Evolutionary conservation across 345 rosid genomes (phyloP).

Genomic region (Syzygium grande): DNA sequence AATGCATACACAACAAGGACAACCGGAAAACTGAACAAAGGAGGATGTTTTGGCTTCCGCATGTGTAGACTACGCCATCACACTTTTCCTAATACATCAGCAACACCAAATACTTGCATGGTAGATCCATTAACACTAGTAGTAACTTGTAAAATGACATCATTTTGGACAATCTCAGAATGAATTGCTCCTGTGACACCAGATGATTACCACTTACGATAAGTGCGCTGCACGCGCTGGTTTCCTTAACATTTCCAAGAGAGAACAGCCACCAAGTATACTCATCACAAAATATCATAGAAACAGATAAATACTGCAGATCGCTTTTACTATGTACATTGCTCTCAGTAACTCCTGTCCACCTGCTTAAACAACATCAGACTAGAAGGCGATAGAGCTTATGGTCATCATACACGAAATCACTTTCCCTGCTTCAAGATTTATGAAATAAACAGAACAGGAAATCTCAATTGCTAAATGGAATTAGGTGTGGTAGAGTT

Average conservation of each 20-base stretch:
- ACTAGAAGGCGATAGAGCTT: neutral
- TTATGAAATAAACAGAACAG: neutral
- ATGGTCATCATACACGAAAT: neutral
- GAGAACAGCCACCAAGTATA: neutral
- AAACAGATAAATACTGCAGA: neutral
- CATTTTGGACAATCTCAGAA: neutral
- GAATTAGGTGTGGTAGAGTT: neutral
- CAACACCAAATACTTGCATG: neutral
- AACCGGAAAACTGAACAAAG: neutral
- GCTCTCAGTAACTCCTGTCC: neutral
- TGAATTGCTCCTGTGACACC: neutral
- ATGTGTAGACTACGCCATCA: neutral
- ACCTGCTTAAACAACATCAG: neutral
- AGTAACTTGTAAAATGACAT: neutral
- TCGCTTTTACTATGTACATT: neutral
- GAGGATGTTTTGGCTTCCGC: neutral
- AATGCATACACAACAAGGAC: neutral
- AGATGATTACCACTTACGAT: neutral
- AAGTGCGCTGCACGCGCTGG: neutral
- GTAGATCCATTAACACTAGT: neutral
- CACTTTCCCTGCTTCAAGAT: neutral
- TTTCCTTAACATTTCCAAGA: neutral
- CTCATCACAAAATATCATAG: neutral
- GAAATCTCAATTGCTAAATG: neutral
- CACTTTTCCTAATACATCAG: neutral